Conservation (phyloP, 192 early-diverging fungal genomes). For the Geranomyces michiganensis region DNA sequence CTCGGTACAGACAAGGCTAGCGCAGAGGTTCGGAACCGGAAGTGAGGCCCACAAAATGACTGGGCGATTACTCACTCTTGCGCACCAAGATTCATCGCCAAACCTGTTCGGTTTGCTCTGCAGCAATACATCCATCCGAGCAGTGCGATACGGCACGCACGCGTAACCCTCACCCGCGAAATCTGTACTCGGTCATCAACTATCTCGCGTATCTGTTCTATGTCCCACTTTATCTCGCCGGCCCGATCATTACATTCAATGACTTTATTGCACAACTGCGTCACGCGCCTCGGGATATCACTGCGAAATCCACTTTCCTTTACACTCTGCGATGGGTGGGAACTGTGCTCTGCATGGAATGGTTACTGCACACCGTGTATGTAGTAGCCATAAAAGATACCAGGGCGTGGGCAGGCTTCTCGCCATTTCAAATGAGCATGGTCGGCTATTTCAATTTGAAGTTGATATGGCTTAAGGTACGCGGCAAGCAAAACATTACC, state of each 20-base stretch:
- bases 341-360: conserved; percentile 79
- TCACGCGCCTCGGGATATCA: conserved; percentile 11
- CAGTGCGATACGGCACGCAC: conserved; percentile 4
- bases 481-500: background rate
- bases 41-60: background rate
- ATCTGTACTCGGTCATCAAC: conserved; percentile 77
- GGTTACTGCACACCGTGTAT: conserved; percentile 82
- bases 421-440: conserved; percentile 79
- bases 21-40: conserved; percentile 4
- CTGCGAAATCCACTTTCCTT: background rate
- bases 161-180: background rate
- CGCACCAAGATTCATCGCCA: conserved; percentile 30
- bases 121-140: background rate
- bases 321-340: conserved; percentile 75
- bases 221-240: conserved; percentile 88
- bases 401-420: conserved; percentile 80
- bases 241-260: conserved; percentile 95
- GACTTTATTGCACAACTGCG: conserved; percentile 81
- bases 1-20: conserved; percentile 1
- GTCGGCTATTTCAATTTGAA: conserved; percentile 88
- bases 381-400: conserved; percentile 90
- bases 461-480: conserved; percentile 90
- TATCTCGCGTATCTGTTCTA: conserved; percentile 86
- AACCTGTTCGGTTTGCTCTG: conserved; percentile 36
- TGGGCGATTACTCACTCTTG: background rate